phyloP scores from a whole-genome alignment of 176 grass and related monocot species.

The Musa schizocarpa region DNA sequence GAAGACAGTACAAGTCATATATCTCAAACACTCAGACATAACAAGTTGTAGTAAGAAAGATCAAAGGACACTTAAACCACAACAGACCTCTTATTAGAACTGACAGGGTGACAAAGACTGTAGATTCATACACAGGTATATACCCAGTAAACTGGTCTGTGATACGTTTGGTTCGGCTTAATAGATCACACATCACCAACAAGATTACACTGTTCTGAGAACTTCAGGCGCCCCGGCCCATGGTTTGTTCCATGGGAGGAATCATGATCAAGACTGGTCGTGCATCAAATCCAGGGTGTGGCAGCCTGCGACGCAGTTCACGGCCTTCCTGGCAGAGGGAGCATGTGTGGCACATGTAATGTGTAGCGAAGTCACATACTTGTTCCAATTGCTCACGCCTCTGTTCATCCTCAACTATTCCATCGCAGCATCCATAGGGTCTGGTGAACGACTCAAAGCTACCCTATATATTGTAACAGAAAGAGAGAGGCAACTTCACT shows the following conservation, averaged over 20 bases:
- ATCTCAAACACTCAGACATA: background rate
- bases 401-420: slow-evolving; percentile 34
- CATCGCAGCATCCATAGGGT: slow-evolving; percentile 42
- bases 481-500: slow-evolving; percentile 8
- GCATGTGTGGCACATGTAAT: slow-evolving; percentile 73
- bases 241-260: slow-evolving; percentile 66
- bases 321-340: slow-evolving; percentile 86
- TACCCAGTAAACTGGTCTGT: background rate
- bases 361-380: slow-evolving; percentile 49
- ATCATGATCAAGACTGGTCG: slow-evolving; percentile 49
- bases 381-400: slow-evolving; percentile 53
- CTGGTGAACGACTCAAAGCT: slow-evolving; percentile 65
- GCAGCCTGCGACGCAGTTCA: slow-evolving; percentile 56
- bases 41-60: background rate
- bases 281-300: slow-evolving; percentile 66
- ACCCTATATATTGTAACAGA: slow-evolving; percentile 31
- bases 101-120: background rate
- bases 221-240: slow-evolving; percentile 48
- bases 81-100: background rate
- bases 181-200: background rate
- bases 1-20: background rate
- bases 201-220: background rate
- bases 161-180: background rate
- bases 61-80: background rate
- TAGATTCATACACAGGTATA: background rate